Base-by-base conservation (phyloP, 768 basidiomycete genomes). In the Neoboletus brunneissimus region DNA sequence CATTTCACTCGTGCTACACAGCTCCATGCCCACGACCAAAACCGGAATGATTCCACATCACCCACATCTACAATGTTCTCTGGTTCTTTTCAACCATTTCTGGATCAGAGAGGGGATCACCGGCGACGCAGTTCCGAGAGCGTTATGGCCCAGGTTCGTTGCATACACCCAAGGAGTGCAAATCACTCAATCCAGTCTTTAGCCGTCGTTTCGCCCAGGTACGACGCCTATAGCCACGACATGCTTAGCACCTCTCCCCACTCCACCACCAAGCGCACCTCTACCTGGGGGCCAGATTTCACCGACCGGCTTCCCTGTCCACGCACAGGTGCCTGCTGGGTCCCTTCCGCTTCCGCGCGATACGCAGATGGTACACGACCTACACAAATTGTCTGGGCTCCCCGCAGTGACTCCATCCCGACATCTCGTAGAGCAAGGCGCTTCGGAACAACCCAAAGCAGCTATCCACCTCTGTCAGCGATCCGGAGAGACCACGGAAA, bases 41-140 rank as follows among this genome's bases (percentile, higher is more conserved):
- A 7, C 32, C 50, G 42, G 25, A 56, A 53, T 32, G 50, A 32
- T n/a, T 27, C 54, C 13, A 12, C 58, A 35, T 57, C 55, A 1
- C 56, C 61, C 6, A 43, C 54, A 5, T 54, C 63, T 29, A 45
- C 35, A 4, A 41, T 51, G 6, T 31, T 48, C 3, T 23, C 63
- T 23, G 35, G n/a, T 35, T 37, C 53, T 29, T 45, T 42, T 45
- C 60, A 43, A 20, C 37, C 48, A 11, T 32, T 45, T 22, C 34
- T 32, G 13, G 51, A 61, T 40, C 65, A 61, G 31, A 49, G 31
- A 13, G 48, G 34, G 25, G 37, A 23, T 29, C 41, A 54, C 35
- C 56, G 51, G 43, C 58, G 64, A 23, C 57, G 51, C 41, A 57
- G 56, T 48, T 66, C 69, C 3, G 69, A 63, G 45, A 20, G 56